These are phyloP conservation scores for Capillidium heterosporum DNA, from an alignment of 371 early-diverging fungal species.

Conservation along the genomic window DNA sequence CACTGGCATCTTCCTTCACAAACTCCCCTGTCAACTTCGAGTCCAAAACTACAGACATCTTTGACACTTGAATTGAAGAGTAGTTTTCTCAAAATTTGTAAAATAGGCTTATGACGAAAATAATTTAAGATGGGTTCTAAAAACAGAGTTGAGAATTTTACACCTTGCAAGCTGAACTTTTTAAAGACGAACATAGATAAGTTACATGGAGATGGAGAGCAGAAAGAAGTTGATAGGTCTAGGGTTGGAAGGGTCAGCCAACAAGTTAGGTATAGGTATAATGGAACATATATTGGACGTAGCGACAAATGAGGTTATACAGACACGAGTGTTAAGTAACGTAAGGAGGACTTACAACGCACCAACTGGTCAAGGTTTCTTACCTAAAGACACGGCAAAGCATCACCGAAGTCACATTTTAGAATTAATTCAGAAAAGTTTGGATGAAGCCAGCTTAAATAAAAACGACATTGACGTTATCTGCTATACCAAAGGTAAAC, in stretches of 20 bases:
- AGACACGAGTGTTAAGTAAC: constrained; percentile 70
- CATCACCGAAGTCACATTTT: constrained; percentile 87
- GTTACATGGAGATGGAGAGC: not conserved
- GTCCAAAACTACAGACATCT: too few relatives aligned
- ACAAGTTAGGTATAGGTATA: constrained; percentile 98
- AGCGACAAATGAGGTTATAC: constrained; percentile 5
- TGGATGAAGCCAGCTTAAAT: constrained; percentile 56
- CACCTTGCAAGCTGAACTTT: too few relatives aligned
- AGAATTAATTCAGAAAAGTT: constrained; percentile 54
- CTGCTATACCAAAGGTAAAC: constrained; percentile 84
- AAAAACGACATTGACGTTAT: constrained; percentile 77
- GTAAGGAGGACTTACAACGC: constrained; percentile 91
- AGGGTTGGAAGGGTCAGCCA: constrained; percentile 96
- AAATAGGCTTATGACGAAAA: too few relatives aligned
- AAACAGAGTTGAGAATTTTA: too few relatives aligned
- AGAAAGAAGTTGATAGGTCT: constrained; percentile 16
- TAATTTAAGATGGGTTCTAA: too few relatives aligned
- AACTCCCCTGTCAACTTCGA: too few relatives aligned
- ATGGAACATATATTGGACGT: constrained; percentile 47
- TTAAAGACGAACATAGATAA: too few relatives aligned
- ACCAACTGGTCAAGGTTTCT: constrained; percentile 94
- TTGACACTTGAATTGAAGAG: too few relatives aligned
- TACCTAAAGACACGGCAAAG: constrained; percentile 89
- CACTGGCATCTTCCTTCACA: too few relatives aligned
- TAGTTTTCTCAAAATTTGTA: too few relatives aligned